A percentile compares a stretch with the other conserved stretches of the same genome.
These are phyloP conservation scores for Suzukiozyma palmioleophila DNA, from an alignment of 1,139 yeast species.

Conservation along the genomic window DNA sequence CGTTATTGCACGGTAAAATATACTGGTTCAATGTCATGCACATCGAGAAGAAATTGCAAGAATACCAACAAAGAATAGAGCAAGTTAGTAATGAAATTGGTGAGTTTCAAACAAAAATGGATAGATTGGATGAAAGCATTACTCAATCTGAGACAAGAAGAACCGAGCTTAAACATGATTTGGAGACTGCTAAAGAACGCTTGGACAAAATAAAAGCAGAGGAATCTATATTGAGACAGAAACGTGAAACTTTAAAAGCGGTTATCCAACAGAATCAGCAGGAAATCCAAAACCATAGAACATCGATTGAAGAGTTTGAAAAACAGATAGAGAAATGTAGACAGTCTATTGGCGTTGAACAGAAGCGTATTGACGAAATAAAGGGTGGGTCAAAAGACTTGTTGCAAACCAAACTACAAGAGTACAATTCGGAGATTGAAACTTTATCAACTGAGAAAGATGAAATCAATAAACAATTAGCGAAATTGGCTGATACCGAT, in stretches of 20 bases:
- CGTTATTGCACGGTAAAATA: conserved; percentile 55
- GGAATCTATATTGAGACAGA: conserved; percentile 7
- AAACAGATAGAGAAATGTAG: conserved; percentile 20
- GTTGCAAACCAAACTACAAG: conserved; percentile 13
- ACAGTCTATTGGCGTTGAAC: conserved; percentile 21
- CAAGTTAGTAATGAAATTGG: conserved; percentile 15
- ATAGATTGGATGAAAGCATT: conserved; percentile 18
- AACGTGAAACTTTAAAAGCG: conserved; percentile 15
- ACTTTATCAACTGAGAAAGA: conserved; percentile 11
- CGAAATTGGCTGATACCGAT: conserved; percentile 5
- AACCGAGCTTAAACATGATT: conserved; percentile 5
- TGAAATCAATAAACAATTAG: conserved; percentile 4
- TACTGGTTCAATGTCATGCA: conserved; percentile 54
- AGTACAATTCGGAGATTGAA: conserved; percentile 12
- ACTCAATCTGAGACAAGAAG: conserved; percentile 15
- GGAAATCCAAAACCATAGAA: conserved; percentile 12
- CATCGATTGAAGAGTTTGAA: conserved; percentile 24
- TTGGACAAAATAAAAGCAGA: conserved; percentile 12
- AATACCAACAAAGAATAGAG: conserved; percentile 14
- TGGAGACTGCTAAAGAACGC: conserved; percentile 8
- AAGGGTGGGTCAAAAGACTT: conserved; percentile 39
- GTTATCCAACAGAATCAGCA: conserved; percentile 5
- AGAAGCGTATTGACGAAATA: conserved; percentile 31
- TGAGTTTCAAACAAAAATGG: conserved; percentile 10
- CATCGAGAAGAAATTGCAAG: conserved; percentile 26